These are phyloP conservation scores for Penicillium turbatum DNA, from an alignment of 495 filamentous ascomycete species.

Conservation along the genomic window DNA sequence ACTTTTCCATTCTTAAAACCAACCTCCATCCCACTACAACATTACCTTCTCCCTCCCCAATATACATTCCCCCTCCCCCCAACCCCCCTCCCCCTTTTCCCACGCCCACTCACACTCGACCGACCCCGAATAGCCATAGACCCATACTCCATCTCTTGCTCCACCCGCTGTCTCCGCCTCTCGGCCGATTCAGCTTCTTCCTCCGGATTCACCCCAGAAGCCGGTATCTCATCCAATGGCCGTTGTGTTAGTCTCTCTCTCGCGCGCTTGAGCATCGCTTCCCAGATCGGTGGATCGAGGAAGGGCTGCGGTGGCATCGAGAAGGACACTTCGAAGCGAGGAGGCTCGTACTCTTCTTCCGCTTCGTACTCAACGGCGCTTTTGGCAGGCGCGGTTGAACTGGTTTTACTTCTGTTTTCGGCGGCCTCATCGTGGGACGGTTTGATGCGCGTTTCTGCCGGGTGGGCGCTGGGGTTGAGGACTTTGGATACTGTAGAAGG, in stretches of 20 bases:
- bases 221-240: neutral
- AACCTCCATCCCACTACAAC: no score
- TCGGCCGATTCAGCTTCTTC: constrained; percentile 17
- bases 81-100: constrained; percentile 14
- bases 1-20: no score
- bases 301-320: constrained; percentile 20
- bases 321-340: constrained; percentile 16
- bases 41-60: constrained; percentile 11
- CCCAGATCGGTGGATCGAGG: constrained; percentile 24
- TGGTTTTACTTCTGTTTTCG: neutral
- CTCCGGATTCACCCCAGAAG: neutral
- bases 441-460: constrained; percentile 22
- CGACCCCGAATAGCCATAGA: constrained; percentile 32
- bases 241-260: neutral
- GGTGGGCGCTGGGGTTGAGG: constrained; percentile 22
- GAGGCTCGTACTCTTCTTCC: neutral
- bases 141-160: constrained; percentile 30
- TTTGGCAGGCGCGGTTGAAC: neutral
- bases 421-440: neutral
- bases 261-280: constrained; percentile 20
- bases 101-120: constrained; percentile 21
- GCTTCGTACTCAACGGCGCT: neutral
- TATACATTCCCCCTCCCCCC: constrained; percentile 14
- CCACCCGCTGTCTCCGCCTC: constrained; percentile 13
- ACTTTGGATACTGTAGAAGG: constrained; percentile 6